phyloP scores from a whole-genome alignment of 345 rosid species.

The Hibiscus syriacus region DNA sequence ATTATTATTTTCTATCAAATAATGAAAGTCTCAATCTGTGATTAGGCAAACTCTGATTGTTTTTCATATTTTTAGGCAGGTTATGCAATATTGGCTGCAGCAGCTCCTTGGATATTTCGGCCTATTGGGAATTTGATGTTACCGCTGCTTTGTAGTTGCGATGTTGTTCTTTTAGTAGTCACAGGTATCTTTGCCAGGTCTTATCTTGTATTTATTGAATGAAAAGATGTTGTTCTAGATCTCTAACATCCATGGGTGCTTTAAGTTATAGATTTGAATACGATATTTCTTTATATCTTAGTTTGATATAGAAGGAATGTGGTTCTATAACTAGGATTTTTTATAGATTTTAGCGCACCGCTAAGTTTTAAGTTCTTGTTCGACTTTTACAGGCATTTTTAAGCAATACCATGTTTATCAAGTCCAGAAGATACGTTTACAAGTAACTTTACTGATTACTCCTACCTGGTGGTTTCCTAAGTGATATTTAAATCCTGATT shows the following conservation, averaged over 20 bases:
- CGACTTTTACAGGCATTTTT: constrained; percentile 50
- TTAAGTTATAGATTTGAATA: neutral
- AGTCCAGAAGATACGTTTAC: constrained; percentile 87
- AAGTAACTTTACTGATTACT: constrained; percentile 35
- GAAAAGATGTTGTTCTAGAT: neutral
- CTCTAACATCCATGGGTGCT: neutral
- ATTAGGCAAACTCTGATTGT: constrained; percentile 3
- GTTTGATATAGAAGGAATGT: neutral
- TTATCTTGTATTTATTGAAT: neutral
- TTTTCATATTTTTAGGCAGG: constrained; percentile 43
- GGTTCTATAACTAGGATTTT: neutral
- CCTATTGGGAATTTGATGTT: constrained; percentile 33
- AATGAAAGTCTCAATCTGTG: neutral
- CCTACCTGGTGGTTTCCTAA: neutral
- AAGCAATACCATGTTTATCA: constrained; percentile 87
- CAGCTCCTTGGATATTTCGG: constrained; percentile 60
- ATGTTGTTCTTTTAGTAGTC: constrained; percentile 57
- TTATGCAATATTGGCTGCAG: constrained; percentile 67
- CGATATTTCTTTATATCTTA: neutral
- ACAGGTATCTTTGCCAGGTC: constrained; percentile 37
- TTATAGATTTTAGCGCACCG: neutral
- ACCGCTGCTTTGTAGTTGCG: constrained; percentile 66
- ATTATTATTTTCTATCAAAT: neutral
- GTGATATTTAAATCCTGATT: neutral
- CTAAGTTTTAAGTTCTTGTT: constrained; percentile 13